Percentiles rank a stretch among this genome's conserved stretches.
These are phyloP conservation scores for Penicillium sp. DNA, from an alignment of 2,329 filamentous ascomycete genomes.

Conservation along the genomic window DNA sequence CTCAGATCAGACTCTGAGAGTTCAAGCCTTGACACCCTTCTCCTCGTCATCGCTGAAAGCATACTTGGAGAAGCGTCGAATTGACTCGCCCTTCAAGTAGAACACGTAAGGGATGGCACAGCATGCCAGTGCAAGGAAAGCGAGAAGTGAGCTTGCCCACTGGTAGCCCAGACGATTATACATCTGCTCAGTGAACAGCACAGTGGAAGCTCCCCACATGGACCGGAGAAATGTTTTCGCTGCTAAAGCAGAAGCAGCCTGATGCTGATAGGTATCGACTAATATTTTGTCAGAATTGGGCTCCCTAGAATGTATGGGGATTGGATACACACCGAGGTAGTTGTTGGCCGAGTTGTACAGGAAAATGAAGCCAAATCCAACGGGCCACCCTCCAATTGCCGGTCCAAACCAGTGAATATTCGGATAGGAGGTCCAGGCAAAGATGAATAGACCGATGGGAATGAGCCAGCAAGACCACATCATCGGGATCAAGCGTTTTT, in stretches of 20 bases:
- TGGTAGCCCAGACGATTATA: constrained; percentile 68
- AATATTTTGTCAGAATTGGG: constrained; percentile 12
- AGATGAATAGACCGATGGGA: constrained; percentile 64
- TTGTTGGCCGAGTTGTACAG: constrained; percentile 77
- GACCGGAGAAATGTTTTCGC: constrained; percentile 77
- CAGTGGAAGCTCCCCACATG: constrained; percentile 74
- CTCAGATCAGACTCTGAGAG: neutral
- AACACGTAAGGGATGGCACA: constrained; percentile 82
- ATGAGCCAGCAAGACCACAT: constrained; percentile 73
- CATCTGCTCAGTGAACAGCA: constrained; percentile 82
- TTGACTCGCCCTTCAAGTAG: constrained; percentile 70
- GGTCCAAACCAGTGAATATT: constrained; percentile 68
- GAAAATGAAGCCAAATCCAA: constrained; percentile 81
- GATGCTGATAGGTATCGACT: constrained; percentile 66
- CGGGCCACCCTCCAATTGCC: constrained; percentile 65
- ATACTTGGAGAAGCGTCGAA: constrained; percentile 67
- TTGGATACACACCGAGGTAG: constrained; percentile 52
- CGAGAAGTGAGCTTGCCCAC: constrained; percentile 72
- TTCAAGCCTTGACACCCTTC: constrained; percentile 25
- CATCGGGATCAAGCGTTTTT: constrained; percentile 77
- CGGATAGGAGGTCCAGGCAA: constrained; percentile 67
- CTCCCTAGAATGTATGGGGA: neutral
- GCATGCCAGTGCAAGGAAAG: constrained; percentile 71
- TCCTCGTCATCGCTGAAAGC: constrained; percentile 64
- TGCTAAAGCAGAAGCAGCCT: constrained; percentile 76